Conservation (phyloP, 805 yeast genomes). For the Candida xyloterini region DNA sequence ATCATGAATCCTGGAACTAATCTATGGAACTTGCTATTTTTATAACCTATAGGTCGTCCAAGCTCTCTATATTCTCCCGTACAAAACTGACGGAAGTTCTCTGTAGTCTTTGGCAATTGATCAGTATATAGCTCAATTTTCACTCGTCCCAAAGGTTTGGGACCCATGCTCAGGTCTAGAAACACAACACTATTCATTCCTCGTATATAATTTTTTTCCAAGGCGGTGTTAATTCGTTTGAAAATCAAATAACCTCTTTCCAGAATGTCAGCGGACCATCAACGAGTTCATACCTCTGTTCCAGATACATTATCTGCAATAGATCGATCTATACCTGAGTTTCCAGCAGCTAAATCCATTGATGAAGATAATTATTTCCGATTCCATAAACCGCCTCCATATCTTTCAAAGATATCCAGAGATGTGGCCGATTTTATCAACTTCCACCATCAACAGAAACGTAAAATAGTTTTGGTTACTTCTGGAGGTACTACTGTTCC, state of each 20-base stretch:
- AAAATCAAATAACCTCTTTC: neutral
- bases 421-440: slow-evolving; percentile 62
- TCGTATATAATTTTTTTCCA: slow-evolving; percentile 1
- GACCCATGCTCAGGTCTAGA: slow-evolving; percentile 32
- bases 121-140: slow-evolving; percentile 42
- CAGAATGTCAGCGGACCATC: slow-evolving; percentile 14
- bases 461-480: slow-evolving; percentile 76
- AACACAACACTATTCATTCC: slow-evolving; percentile 13
- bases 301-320: slow-evolving; percentile 75
- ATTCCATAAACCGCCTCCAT: slow-evolving; percentile 68
- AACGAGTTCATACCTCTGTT: slow-evolving; percentile 56
- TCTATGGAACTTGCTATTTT: slow-evolving; percentile 37
- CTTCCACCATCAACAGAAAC: slow-evolving; percentile 42
- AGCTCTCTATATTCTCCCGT: slow-evolving; percentile 44
- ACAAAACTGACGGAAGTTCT: slow-evolving; percentile 52
- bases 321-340: slow-evolving; percentile 70
- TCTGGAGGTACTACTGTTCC: slow-evolving; percentile 99
- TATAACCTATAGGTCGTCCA: slow-evolving; percentile 44
- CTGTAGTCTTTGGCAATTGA: slow-evolving; percentile 43
- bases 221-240: slow-evolving; percentile 3
- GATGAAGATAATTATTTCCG: slow-evolving; percentile 79
- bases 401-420: slow-evolving; percentile 57
- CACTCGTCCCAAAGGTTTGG: slow-evolving; percentile 39
- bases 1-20: slow-evolving; percentile 42
- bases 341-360: slow-evolving; percentile 67